Conservation (phyloP, 257 asterid genomes). For the Fraxinus pennsylvanica region DNA sequence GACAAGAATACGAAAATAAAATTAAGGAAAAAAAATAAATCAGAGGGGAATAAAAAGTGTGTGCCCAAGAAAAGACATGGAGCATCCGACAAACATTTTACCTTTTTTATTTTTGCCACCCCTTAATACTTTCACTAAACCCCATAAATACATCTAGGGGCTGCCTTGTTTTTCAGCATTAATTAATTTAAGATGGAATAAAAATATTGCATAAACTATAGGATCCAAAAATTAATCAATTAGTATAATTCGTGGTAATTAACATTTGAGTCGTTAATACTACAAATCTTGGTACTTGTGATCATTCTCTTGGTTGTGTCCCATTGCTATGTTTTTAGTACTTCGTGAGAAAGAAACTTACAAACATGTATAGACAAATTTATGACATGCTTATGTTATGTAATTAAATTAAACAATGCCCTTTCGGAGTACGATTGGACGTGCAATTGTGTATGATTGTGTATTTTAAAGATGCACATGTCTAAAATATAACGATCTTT, state of each 20-base stretch:
- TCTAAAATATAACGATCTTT: no score
- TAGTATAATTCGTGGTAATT: not conserved
- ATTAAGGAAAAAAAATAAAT: not conserved
- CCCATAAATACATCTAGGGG: not conserved
- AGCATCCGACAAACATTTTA: not conserved
- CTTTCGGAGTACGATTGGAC: not conserved
- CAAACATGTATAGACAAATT: not conserved
- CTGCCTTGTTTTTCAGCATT: not conserved
- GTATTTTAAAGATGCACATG: no score
- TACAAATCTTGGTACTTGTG: conserved; percentile 1
- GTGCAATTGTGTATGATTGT: not conserved
- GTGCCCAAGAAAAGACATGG: not conserved
- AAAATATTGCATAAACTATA: not conserved
- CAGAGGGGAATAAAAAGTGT: not conserved
- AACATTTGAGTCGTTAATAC: not conserved
- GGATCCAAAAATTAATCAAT: not conserved
- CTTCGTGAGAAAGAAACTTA: not conserved
- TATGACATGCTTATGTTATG: not conserved
- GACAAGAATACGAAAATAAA: not conserved
- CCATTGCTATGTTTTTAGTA: not conserved
- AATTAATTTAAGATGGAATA: not conserved
- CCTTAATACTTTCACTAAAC: not conserved
- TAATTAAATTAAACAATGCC: not conserved
- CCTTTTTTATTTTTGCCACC: not conserved
- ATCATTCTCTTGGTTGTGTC: conserved; percentile 4